phyloP scores from a whole-genome alignment of 2,329 filamentous ascomycete genomes.

The Didymella sp. region DNA sequence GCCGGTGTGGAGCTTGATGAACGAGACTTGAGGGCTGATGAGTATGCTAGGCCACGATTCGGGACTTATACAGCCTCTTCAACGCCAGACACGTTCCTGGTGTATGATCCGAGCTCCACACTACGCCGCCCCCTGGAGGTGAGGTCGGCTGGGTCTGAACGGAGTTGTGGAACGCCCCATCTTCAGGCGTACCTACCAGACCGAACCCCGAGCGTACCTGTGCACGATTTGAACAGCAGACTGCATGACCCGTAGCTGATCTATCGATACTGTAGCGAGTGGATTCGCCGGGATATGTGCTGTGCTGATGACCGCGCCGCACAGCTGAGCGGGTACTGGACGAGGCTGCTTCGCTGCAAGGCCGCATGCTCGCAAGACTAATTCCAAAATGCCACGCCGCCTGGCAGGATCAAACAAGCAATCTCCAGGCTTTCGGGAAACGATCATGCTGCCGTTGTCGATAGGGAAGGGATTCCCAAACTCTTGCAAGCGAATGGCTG shows the following conservation, averaged over 20 bases:
- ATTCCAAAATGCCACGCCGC: not conserved
- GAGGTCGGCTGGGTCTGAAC: slow-evolving; percentile 6
- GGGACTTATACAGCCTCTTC: slow-evolving; percentile 8
- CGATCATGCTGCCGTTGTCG: not conserved
- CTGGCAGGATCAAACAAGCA: slow-evolving; percentile 12
- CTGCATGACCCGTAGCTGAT: not conserved
- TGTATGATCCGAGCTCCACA: slow-evolving; percentile 7
- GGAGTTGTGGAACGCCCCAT: slow-evolving; percentile 14
- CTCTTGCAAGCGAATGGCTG: slow-evolving; percentile 4
- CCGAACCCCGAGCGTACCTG: slow-evolving; percentile 10
- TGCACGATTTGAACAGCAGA: not conserved
- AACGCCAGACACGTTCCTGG: not conserved
- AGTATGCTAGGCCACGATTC: not conserved
- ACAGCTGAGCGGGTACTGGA: not conserved
- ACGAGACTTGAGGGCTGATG: slow-evolving; percentile 1
- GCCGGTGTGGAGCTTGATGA: not conserved
- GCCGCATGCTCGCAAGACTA: slow-evolving; percentile 1
- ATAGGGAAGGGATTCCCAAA: slow-evolving; percentile 2
- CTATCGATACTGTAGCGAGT: not conserved
- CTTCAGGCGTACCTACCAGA: slow-evolving; percentile 8
- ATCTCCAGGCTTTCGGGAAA: slow-evolving; percentile 5
- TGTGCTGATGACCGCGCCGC: slow-evolving; percentile 3
- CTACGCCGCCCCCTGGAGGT: slow-evolving; percentile 13
- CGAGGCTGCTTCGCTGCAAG: slow-evolving; percentile 2
- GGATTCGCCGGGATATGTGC: not conserved